Evolutionary conservation across 495 filamentous ascomycete species (phyloP).

Genomic region (Astrothelium subdiscretum): DNA sequence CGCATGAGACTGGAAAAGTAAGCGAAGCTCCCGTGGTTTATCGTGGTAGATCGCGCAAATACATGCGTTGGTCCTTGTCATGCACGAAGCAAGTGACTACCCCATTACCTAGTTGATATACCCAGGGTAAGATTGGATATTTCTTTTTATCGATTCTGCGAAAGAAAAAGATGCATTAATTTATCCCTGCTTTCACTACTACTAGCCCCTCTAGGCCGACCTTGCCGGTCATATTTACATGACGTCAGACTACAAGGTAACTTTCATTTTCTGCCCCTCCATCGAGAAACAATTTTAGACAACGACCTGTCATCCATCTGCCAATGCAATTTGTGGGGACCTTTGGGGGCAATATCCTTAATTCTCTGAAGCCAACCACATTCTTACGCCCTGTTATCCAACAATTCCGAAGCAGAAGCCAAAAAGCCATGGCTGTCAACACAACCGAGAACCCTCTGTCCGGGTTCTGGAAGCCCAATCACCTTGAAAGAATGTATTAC

Average conservation of each 20-base stretch:
- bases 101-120: background rate
- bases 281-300: background rate
- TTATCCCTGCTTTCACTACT: too few species aligned
- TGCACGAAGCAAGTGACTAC: background rate
- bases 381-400: background rate
- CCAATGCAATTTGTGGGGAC: background rate
- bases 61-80: too few species aligned
- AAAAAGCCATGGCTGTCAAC: background rate
- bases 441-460: constrained; percentile 21
- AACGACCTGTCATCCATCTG: background rate
- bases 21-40: background rate
- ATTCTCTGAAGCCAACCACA: background rate
- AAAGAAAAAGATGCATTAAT: background rate
- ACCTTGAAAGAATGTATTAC: constrained; percentile 34
- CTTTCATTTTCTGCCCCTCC: background rate
- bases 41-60: background rate
- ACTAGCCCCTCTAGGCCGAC: too few species aligned
- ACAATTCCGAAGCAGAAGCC: background rate
- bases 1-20: background rate
- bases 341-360: background rate
- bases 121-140: background rate
- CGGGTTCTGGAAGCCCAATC: constrained; percentile 34
- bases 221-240: too few species aligned
- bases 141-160: background rate
- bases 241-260: background rate